Evolutionary conservation across 192 early-diverging fungal species (phyloP).

Genomic region (Podila epicladia): DNA sequence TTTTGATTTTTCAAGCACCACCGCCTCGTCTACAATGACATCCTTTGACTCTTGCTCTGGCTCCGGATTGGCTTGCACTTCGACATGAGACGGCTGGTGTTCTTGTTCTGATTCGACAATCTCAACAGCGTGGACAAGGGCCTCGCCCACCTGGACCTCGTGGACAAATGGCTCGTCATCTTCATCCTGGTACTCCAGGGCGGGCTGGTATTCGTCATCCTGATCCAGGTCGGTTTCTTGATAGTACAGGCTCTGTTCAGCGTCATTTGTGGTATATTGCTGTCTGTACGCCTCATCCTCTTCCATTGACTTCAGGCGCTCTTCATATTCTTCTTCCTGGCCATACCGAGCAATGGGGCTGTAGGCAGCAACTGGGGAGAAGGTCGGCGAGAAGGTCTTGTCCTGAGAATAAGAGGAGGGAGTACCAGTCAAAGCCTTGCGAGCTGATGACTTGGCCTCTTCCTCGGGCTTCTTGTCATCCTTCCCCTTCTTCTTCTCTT

Average conservation of each 20-base stretch:
- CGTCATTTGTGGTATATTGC: too few relatives aligned
- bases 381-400: conserved; percentile 12
- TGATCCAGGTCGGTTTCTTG: too few relatives aligned
- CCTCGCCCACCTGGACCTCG: too few relatives aligned
- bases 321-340: not conserved
- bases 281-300: not conserved
- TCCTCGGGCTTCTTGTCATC: not conserved
- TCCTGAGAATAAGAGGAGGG: conserved; percentile 27
- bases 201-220: too few relatives aligned
- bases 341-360: not conserved
- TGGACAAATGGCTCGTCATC: too few relatives aligned
- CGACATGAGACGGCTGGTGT: not conserved
- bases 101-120: not conserved
- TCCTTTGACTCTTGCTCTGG: not conserved
- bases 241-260: too few relatives aligned
- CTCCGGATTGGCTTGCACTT: not conserved
- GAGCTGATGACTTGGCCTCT: not conserved
- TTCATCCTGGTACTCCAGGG: too few relatives aligned
- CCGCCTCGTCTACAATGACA: not conserved
- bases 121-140: too few relatives aligned
- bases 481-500: not conserved
- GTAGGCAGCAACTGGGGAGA: not conserved
- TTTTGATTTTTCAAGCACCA: conserved; percentile 19
- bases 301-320: not conserved
- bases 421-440: not conserved